Percentiles rank a stretch among this genome's conserved stretches.
phyloP scores from a whole-genome alignment of 768 basidiomycete genomes.

The Inosperma sp. region DNA sequence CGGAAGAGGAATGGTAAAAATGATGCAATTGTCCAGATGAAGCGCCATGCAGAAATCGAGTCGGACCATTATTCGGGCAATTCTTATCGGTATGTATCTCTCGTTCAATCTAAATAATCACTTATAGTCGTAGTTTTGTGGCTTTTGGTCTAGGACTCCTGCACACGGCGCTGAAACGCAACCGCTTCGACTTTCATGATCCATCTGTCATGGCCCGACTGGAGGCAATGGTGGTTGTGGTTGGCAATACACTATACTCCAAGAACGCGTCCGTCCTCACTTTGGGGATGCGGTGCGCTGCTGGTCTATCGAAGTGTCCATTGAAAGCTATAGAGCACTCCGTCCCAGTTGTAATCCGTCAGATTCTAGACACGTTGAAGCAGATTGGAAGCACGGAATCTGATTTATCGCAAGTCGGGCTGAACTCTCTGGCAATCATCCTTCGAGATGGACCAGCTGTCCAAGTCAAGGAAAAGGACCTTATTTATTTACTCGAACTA shows the following conservation, averaged over 20 bases:
- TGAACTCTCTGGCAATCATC: constrained; percentile 80
- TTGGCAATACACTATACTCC: constrained; percentile 92
- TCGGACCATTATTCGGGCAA: constrained; percentile 78
- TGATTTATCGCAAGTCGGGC: constrained; percentile 81
- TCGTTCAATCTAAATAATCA: neutral
- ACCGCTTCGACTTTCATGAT: constrained; percentile 82
- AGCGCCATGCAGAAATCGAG: constrained; percentile 53
- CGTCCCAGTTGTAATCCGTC: constrained; percentile 76
- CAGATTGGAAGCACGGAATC: constrained; percentile 84
- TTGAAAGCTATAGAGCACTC: constrained; percentile 69
- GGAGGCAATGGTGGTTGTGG: constrained; percentile 78
- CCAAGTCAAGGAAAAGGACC: constrained; percentile 83
- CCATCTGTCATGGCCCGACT: constrained; percentile 70
- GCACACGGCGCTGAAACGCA: constrained; percentile 79
- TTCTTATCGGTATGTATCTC: constrained; percentile 62
- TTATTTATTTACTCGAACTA: constrained; percentile 81
- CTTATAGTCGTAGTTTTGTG: constrained; percentile 57
- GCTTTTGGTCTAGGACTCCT: constrained; percentile 90
- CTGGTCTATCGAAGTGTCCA: constrained; percentile 80
- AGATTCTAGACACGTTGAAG: constrained; percentile 78
- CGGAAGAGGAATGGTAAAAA: constrained; percentile 39
- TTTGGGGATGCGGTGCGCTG: constrained; percentile 73
- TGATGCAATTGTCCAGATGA: constrained; percentile 72
- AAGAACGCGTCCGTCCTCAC: constrained; percentile 68
- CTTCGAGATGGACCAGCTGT: constrained; percentile 85